Evolutionary conservation across 495 filamentous ascomycete genomes (phyloP), one percentile per base, ranked within the genome.

Genomic region (Penicillium robsamsonii): DNA sequence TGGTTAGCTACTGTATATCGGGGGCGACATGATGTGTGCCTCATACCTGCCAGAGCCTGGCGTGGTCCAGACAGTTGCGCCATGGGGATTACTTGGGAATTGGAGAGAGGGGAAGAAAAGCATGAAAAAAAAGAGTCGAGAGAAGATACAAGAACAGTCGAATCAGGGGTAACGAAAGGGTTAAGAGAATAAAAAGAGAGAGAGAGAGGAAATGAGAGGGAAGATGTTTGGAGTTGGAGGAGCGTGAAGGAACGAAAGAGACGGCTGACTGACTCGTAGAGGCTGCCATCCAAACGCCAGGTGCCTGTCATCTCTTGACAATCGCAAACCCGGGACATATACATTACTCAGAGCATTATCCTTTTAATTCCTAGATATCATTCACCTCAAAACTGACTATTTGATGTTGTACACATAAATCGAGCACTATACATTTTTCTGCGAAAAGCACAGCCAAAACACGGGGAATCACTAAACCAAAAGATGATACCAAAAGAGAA

Each of bases 381-480:
- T 31, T 47, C 10, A 3, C 31, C 25, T 13, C 20, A 37, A 25
- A 49, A 33, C 13, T 35, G 43, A 17, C 15, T 57, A 18, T 37
- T 58, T 50, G 11, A 66, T 57, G 12, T 41, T 20, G 9, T 43
- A 52, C 25, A 52, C 13, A 52, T 42, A 47, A 43, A 22, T 27
- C 27, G 18, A 50, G 35, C 35, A 17, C 41, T 29, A 17, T 46
- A 50, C 41, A 30, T 44, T 56, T 55, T 48, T 17, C 27, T 30
- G 27, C 38, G 46, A 46, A 25, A 27, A 60, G 44, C 20, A 41
- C 30, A 53, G 25, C 29, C 44, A 46, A 59, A 33, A 40, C 56
- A 55, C 24, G 56, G 61, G 56, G 59, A 62, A 65, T 62, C 59
- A 59, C 54, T 46, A 30, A 46, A 44, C 20, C 17, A 50, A 46